Base-by-base conservation (phyloP, 306 rosid species). In the Pterocarpus macrocarpus region DNA sequence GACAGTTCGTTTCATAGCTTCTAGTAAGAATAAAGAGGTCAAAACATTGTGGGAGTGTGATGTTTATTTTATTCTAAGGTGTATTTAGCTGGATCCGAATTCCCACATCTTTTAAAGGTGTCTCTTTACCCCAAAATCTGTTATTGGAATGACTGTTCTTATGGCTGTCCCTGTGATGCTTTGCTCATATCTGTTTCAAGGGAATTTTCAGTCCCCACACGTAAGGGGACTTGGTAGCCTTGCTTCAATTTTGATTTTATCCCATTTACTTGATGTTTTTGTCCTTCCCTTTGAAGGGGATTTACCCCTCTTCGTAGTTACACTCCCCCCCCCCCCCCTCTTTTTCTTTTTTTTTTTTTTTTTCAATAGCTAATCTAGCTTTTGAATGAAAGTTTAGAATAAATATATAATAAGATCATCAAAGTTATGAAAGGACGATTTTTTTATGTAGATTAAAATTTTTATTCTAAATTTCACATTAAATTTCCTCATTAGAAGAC, bases 401-500 rank as follows among this genome's bases (percentile, higher is more conserved):
- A 33, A 64, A 47, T 58, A 38, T 41, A 36, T 7, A 44, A 33
- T 11, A 11, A 39, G 39, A 72, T 49, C 28, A 61, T 59, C n/a
- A 30, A 58, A 71, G 56, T 71, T 35, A 22, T 71, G 78, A 62
- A 59, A 62, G 69, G 7, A n/a, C 53, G 8, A 47, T 34, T 63
- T 16, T 61, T 43, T 64, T 80, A 38, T 50, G 73, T 28, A 28
- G 66, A 50, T 65, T 64, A 14, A 39, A 73, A 16, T 64, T 2
- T 52, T 30, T n/a, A 73, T 64, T 55, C 61, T 7, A 73, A 65
- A 34, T 45, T 64, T 50, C 41, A 36, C 11, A 5, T 9, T 55
- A 69, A 39, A 45, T 35, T 59, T 67, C 81, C 68, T 79, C 66
- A 50, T 68, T 30, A 16, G 11, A 58, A 32, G 44, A 59, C 34